phyloP scores from a whole-genome alignment of 148 eudicot genomes.

The Spergularia bocconei region DNA sequence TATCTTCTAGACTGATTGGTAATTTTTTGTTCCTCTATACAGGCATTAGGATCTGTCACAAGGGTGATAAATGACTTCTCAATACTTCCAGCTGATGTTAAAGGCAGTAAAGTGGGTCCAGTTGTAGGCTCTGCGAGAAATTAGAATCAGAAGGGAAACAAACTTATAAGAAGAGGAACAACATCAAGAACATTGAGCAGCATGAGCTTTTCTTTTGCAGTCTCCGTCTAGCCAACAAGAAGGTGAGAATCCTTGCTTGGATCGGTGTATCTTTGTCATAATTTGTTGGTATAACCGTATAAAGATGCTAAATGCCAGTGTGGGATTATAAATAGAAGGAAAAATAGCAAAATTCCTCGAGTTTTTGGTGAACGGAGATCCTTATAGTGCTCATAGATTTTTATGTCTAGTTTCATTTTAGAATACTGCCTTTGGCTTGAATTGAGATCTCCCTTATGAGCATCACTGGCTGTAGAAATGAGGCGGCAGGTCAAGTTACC shows the following conservation, averaged over 20 bases:
- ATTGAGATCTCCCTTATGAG: conserved; percentile 8
- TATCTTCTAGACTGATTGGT: not conserved
- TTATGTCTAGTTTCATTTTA: not conserved
- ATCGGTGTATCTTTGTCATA: not conserved
- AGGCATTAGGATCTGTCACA: conserved; percentile 84
- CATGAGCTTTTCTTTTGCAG: conserved; percentile 79
- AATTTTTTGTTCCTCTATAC: conserved; percentile 13
- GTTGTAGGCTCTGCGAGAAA: conserved; percentile 88
- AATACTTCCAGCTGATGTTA: conserved; percentile 55
- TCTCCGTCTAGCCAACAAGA: conserved; percentile 75
- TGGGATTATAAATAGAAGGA: not conserved
- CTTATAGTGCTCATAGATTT: not conserved
- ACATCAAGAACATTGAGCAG: conserved; percentile 64
- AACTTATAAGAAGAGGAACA: conserved; percentile 46
- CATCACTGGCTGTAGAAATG: not conserved
- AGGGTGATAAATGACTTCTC: conserved; percentile 64
- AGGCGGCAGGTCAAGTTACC: not conserved
- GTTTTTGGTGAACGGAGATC: not conserved
- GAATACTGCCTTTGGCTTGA: not conserved
- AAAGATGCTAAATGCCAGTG: not conserved
- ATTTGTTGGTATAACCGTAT: not conserved
- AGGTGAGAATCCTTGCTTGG: conserved; percentile 39
- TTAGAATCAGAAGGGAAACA: conserved; percentile 41
- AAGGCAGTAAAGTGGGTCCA: conserved; percentile 72
- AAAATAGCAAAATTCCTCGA: not conserved